A percentile compares a stretch with the other conserved stretches of the same genome.
phyloP scores from a whole-genome alignment of 2,329 filamentous ascomycete species.

The Anisogramma anomala region DNA sequence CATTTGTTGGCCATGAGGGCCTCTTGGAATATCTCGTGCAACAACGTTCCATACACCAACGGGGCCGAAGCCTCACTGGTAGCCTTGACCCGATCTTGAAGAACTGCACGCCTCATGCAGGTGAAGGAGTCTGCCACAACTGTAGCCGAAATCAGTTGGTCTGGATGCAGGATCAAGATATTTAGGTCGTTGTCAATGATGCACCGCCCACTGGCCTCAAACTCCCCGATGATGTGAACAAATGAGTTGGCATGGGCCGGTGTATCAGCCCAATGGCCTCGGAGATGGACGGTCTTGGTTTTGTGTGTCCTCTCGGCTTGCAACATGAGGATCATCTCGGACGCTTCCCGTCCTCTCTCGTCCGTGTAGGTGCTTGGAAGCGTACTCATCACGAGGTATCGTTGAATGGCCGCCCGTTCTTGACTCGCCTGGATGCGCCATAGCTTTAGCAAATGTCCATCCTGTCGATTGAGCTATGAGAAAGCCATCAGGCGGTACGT shows the following conservation, averaged over 20 bases:
- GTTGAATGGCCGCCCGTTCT: constrained; percentile 67
- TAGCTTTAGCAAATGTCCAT: constrained; percentile 47
- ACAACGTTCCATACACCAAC: constrained; percentile 81
- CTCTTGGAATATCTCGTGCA: constrained; percentile 93
- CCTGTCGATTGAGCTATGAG: constrained; percentile 15
- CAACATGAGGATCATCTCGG: constrained; percentile 75
- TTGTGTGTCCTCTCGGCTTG: constrained; percentile 62
- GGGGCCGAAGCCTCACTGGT: constrained; percentile 69
- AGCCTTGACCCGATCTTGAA: constrained; percentile 90
- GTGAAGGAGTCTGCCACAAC: constrained; percentile 94
- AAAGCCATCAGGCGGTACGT: constrained; percentile 32
- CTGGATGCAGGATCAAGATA: constrained; percentile 84
- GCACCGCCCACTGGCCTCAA: constrained; percentile 59
- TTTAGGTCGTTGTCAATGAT: constrained; percentile 72
- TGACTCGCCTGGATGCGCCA: constrained; percentile 45
- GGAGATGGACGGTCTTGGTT: constrained; percentile 59
- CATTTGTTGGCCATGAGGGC: constrained; percentile 75
- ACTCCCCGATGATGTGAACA: constrained; percentile 77
- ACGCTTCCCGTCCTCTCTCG: constrained; percentile 44
- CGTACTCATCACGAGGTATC: constrained; percentile 71
- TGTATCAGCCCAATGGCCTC: constrained; percentile 79
- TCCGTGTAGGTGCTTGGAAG: constrained; percentile 57
- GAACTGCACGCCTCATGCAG: constrained; percentile 78
- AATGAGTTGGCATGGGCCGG: constrained; percentile 62
- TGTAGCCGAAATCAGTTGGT: constrained; percentile 89